These are phyloP conservation scores for Neonectria magnoliae DNA, from an alignment of 2,329 filamentous ascomycete genomes.

Conservation along the genomic window DNA sequence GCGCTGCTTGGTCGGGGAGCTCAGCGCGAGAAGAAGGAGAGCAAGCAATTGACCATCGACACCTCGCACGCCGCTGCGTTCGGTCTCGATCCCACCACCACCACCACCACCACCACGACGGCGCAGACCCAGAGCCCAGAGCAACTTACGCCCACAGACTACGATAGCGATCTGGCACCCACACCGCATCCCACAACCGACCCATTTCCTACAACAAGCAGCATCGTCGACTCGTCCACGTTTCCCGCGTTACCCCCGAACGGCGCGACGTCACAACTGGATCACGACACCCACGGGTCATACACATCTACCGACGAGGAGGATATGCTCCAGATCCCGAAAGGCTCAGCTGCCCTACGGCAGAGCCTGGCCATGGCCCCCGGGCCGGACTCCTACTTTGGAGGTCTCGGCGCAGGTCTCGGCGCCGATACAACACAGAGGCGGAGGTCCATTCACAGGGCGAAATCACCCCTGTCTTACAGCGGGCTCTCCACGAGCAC, in stretches of 20 bases:
- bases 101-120: constrained; percentile 16
- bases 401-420: constrained; percentile 50
- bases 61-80: constrained; percentile 46
- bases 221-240: constrained; percentile 25
- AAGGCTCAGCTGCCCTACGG: constrained; percentile 55
- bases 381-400: constrained; percentile 72
- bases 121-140: constrained; percentile 34
- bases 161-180: constrained; percentile 57
- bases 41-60: constrained; percentile 56
- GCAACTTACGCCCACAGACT: constrained; percentile 52
- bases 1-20: constrained; percentile 81
- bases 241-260: constrained; percentile 29
- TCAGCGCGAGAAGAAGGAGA: constrained; percentile 67
- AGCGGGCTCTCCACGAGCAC: constrained; percentile 62
- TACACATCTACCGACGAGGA: constrained; percentile 82
- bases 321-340: constrained; percentile 74
- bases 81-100: constrained; percentile 28
- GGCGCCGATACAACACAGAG: constrained; percentile 53
- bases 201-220: constrained; percentile 51
- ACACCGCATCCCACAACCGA: constrained; percentile 59
- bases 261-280: constrained; percentile 19
- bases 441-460: constrained; percentile 60
- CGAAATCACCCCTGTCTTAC: constrained; percentile 70
- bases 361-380: constrained; percentile 60
- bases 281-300: constrained; percentile 35